Conservation (phyloP, 1,139 yeast genomes). For the Hansenula lynferdii region DNA sequence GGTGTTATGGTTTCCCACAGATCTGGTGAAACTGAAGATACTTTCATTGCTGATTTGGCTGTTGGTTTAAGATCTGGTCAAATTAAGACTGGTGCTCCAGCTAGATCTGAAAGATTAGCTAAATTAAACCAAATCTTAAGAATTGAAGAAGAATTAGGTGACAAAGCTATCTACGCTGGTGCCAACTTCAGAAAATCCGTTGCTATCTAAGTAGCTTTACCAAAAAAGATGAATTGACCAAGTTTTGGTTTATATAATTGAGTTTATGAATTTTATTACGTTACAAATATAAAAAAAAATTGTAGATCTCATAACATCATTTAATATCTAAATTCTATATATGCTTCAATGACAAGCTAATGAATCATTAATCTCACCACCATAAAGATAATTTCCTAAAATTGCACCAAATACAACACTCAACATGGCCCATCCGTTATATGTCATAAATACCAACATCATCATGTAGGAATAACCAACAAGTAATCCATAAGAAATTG, state of each 20-base stretch:
- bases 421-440: slow-evolving; percentile 78
- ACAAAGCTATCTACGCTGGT: slow-evolving; percentile 94
- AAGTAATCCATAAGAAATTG: slow-evolving; percentile 58
- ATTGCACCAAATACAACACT: slow-evolving; percentile 69
- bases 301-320: too few relatives aligned
- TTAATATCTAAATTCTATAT: too few relatives aligned
- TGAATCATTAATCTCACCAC: slow-evolving; percentile 30
- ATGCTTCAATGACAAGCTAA: slow-evolving; percentile 51
- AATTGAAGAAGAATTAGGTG: slow-evolving; percentile 96
- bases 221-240: too few relatives aligned
- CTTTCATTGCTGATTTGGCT: slow-evolving; percentile 92
- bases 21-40: slow-evolving; percentile 99
- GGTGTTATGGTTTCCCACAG: slow-evolving; percentile 98
- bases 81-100: slow-evolving; percentile 99
- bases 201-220: slow-evolving; percentile 18
- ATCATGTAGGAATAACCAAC: slow-evolving; percentile 74
- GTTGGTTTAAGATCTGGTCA: slow-evolving; percentile 98
- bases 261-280: neutral
- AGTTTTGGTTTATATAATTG: neutral
- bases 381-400: slow-evolving; percentile 63
- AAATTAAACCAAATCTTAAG: slow-evolving; percentile 95
- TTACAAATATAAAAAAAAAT: too few relatives aligned
- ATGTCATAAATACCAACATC: slow-evolving; percentile 82
- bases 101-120: slow-evolving; percentile 98
- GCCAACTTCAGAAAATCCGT: slow-evolving; percentile 52